Evolutionary conservation across 306 rosid species (phyloP).

Genomic region (Dryas octopetala): DNA sequence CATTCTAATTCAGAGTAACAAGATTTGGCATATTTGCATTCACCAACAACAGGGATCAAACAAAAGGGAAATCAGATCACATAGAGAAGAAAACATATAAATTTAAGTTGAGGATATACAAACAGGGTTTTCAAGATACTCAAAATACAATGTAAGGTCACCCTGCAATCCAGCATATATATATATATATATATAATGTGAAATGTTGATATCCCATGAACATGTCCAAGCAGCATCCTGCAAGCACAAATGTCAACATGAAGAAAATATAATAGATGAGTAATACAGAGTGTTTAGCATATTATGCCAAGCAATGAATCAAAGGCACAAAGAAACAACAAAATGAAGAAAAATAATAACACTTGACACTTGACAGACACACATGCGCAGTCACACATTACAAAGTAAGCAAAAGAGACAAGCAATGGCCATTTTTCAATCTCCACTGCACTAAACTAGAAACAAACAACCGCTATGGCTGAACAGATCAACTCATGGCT

Average conservation of each 20-base stretch:
- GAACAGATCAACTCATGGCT: no score
- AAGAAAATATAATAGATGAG: slow-evolving; percentile 13
- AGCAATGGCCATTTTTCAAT: no score
- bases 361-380: not conserved
- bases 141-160: slow-evolving; percentile 14
- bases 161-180: slow-evolving; percentile 80
- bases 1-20: no score
- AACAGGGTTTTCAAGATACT: slow-evolving; percentile 10
- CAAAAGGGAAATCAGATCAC: no score
- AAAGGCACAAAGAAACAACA: not conserved
- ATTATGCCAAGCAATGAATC: not conserved
- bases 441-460: no score
- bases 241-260: slow-evolving; percentile 32
- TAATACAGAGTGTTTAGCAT: not conserved
- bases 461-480: no score
- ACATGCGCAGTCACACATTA: no score
- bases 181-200: slow-evolving; percentile 47
- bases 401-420: no score
- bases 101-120: slow-evolving; percentile 21
- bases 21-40: no score
- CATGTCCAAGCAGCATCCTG: slow-evolving; percentile 92
- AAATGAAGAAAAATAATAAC: not conserved
- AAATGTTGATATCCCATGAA: slow-evolving; percentile 72
- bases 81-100: slow-evolving; percentile 4
- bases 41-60: no score